phyloP scores from a whole-genome alignment of 306 rosid genomes.

The Vigna nakashimae region DNA sequence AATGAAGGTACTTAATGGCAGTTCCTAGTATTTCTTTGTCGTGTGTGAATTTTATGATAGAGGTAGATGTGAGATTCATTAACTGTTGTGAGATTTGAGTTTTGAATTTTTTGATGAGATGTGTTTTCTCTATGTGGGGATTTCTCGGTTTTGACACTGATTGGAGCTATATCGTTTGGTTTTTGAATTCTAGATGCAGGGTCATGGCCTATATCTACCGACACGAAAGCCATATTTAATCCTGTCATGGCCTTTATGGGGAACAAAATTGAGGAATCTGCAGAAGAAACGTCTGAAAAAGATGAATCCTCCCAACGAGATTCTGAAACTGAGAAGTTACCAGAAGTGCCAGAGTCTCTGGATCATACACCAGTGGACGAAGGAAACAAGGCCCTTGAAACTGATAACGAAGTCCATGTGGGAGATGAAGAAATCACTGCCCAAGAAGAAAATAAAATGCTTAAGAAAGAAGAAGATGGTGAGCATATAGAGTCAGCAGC shows the following conservation, averaged over 20 bases:
- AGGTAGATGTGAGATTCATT: slow-evolving; percentile 10
- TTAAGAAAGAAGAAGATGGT: slow-evolving; percentile 48
- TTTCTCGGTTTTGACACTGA: slow-evolving; percentile 44
- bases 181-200: slow-evolving; percentile 66
- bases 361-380: slow-evolving; percentile 52
- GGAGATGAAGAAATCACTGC: slow-evolving; percentile 50
- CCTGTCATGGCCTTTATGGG: slow-evolving; percentile 89
- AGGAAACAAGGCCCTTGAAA: slow-evolving; percentile 52
- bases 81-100: slow-evolving; percentile 16
- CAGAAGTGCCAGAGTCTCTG: slow-evolving; percentile 53
- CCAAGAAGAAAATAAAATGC: slow-evolving; percentile 54
- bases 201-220: slow-evolving; percentile 72
- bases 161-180: slow-evolving; percentile 38
- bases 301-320: slow-evolving; percentile 53
- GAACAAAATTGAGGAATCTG: slow-evolving; percentile 62
- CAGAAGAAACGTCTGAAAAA: slow-evolving; percentile 54
- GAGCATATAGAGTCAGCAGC: slow-evolving; percentile 47
- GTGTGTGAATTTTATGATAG: slow-evolving; percentile 25
- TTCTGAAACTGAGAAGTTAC: slow-evolving; percentile 51
- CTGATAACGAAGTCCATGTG: slow-evolving; percentile 42
- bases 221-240: slow-evolving; percentile 66
- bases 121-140: slow-evolving; percentile 9
- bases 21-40: slow-evolving; percentile 25
- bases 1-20: slow-evolving; percentile 69
- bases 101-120: slow-evolving; percentile 23